These are phyloP conservation scores for Salix arbutifolia DNA, from an alignment of 345 rosid genomes.

Conservation along the genomic window DNA sequence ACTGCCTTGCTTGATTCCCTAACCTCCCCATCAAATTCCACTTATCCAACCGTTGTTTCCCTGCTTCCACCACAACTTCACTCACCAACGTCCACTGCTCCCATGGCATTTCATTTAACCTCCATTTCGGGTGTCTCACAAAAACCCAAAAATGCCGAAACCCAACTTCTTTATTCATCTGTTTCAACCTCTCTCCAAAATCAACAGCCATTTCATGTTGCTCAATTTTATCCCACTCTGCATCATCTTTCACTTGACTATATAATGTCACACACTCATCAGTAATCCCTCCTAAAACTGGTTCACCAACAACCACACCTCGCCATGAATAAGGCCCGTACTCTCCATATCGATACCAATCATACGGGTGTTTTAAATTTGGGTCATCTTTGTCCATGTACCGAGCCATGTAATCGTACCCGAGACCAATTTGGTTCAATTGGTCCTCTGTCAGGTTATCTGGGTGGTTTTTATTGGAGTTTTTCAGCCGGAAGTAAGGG, in stretches of 20 bases:
- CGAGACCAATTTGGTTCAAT: conserved; percentile 74
- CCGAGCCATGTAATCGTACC: conserved; percentile 84
- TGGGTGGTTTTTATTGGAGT: conserved; percentile 53
- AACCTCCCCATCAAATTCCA: conserved; percentile 94
- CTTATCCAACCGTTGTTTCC: conserved; percentile 77
- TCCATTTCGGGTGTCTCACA: conserved; percentile 91
- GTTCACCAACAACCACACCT: conserved; percentile 92
- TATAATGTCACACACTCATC: conserved; percentile 73
- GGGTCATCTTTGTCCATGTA: conserved; percentile 95
- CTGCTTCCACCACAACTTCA: conserved; percentile 73
- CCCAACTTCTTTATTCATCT: conserved; percentile 64
- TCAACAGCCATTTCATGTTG: conserved; percentile 81
- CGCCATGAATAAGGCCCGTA: conserved; percentile 95
- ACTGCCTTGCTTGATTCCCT: conserved; percentile 63
- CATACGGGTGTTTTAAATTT: conserved; percentile 68
- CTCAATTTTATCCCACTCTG: conserved; percentile 83
- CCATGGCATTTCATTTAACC: conserved; percentile 72
- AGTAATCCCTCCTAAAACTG: conserved; percentile 64
- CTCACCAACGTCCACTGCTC: conserved; percentile 91
- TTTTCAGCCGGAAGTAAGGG: conserved; percentile 60
- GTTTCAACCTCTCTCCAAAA: conserved; percentile 52
- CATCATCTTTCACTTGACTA: conserved; percentile 61
- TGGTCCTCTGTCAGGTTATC: conserved; percentile 80
- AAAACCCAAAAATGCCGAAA: conserved; percentile 84
- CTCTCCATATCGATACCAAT: conserved; percentile 94